These are phyloP conservation scores for Trichosporon sp. DNA, from an alignment of 1,284 basidiomycete species.

Conservation along the genomic window DNA sequence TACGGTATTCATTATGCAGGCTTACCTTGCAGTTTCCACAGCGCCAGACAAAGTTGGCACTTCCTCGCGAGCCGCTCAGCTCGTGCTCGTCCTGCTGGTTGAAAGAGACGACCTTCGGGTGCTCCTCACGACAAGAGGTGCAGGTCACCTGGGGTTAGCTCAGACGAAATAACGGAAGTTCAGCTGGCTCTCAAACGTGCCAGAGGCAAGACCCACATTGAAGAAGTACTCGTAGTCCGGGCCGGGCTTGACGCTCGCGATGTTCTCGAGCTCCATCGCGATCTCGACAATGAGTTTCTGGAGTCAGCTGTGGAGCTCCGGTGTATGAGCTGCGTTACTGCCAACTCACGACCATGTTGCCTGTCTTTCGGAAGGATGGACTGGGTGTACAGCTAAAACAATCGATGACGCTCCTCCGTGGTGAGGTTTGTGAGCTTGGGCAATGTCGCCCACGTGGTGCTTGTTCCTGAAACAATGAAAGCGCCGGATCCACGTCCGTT, in stretches of 20 bases:
- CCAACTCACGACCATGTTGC: constrained; percentile 28
- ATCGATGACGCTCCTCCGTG: neutral
- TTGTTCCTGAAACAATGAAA: constrained; percentile 18
- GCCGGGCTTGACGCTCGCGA: constrained; percentile 50
- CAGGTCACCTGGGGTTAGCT: constrained; percentile 47
- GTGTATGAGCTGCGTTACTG: too few species aligned
- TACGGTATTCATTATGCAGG: neutral
- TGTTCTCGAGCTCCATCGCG: constrained; percentile 55
- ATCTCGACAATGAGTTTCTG: constrained; percentile 55
- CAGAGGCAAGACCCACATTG: constrained; percentile 42
- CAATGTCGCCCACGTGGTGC: neutral
- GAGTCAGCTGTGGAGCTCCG: constrained; percentile 4
- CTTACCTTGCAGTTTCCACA: constrained; percentile 56
- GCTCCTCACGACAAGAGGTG: constrained; percentile 51
- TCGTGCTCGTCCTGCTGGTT: constrained; percentile 51
- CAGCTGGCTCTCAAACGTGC: neutral
- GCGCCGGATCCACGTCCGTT: constrained; percentile 11
- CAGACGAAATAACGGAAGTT: too few species aligned
- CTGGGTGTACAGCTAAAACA: neutral
- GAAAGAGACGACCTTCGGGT: constrained; percentile 54
- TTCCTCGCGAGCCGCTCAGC: constrained; percentile 53
- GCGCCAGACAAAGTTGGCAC: constrained; percentile 55
- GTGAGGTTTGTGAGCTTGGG: neutral
- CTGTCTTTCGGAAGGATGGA: constrained; percentile 1
- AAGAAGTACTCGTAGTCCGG: constrained; percentile 54